Conservation (phyloP, 2,329 filamentous ascomycete species). For the Penicillium concentricum region DNA sequence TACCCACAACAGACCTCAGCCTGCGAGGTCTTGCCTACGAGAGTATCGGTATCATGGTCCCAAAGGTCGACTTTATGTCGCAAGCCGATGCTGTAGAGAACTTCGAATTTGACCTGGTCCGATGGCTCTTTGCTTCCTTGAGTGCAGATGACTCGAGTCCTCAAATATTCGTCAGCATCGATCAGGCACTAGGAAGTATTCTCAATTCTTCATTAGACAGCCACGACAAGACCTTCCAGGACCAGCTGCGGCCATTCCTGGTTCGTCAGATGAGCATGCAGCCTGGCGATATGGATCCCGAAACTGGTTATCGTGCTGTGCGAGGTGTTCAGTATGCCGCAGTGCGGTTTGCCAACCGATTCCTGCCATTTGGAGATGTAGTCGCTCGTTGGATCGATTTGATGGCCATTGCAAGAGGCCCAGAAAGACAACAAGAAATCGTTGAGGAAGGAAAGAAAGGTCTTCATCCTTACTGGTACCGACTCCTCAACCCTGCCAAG, state of each 20-base stretch:
- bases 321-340: constrained; percentile 77
- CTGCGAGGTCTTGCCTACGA: constrained; percentile 84
- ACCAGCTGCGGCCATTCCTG: constrained; percentile 57
- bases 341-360: constrained; percentile 86
- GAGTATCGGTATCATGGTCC: constrained; percentile 76
- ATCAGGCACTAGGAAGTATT: constrained; percentile 80
- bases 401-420: constrained; percentile 65
- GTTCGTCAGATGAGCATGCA: constrained; percentile 64
- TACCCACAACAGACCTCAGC: constrained; percentile 60
- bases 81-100: constrained; percentile 35
- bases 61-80: constrained; percentile 42
- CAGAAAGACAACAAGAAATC: constrained; percentile 74
- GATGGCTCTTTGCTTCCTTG: constrained; percentile 81
- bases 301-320: constrained; percentile 49
- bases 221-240: constrained; percentile 43
- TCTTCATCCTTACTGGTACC: constrained; percentile 74
- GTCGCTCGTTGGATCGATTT: constrained; percentile 85
- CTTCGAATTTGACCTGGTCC: constrained; percentile 55
- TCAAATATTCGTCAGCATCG: constrained; percentile 78
- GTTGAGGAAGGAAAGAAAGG: constrained; percentile 87
- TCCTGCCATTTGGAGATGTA: constrained; percentile 75
- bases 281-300: constrained; percentile 39
- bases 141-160: constrained; percentile 74
- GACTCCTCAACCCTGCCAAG: constrained; percentile 57
- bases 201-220: constrained; percentile 57